phyloP scores from a whole-genome alignment of 139 green algal genomes.

The Edaphochlamys debaryana region DNA sequence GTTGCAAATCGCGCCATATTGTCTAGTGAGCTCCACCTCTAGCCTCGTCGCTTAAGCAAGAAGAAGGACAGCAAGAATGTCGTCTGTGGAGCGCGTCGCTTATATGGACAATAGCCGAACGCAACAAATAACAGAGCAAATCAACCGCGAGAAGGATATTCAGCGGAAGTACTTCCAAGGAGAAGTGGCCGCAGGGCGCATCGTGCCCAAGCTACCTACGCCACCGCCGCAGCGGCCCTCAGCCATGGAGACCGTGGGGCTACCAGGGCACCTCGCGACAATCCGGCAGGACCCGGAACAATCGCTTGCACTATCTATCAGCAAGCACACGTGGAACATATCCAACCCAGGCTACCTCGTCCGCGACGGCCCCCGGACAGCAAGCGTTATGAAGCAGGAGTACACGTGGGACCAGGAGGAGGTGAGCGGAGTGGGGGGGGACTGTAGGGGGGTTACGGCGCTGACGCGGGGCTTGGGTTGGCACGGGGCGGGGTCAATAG shows the following conservation, averaged over 20 bases:
- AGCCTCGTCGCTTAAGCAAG: too few relatives aligned
- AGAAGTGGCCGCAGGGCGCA: conserved; percentile 47
- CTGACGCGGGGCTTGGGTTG: too few relatives aligned
- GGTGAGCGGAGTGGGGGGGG: conserved; percentile 32
- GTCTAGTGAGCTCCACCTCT: too few relatives aligned
- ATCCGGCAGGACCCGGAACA: conserved; percentile 50
- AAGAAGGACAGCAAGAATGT: conserved; percentile 8
- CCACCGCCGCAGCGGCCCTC: neutral
- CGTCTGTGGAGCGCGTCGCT: conserved; percentile 1
- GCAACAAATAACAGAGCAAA: conserved; percentile 22
- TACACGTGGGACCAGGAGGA: conserved; percentile 65
- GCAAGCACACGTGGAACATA: conserved; percentile 47
- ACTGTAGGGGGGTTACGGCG: neutral
- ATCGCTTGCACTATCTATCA: conserved; percentile 39
- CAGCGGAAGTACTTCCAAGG: conserved; percentile 44
- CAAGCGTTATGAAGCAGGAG: conserved; percentile 58
- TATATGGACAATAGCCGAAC: conserved; percentile 29
- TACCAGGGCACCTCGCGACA: conserved; percentile 46
- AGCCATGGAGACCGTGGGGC: conserved; percentile 48
- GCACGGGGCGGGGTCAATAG: neutral
- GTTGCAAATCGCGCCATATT: too few relatives aligned
- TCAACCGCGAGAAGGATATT: conserved; percentile 20
- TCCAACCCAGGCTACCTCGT: conserved; percentile 63
- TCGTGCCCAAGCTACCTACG: conserved; percentile 38
- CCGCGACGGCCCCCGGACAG: conserved; percentile 54